Evolutionary conservation across 2,329 filamentous ascomycete genomes (phyloP).

Genomic region (Aspergillus glaucus): DNA sequence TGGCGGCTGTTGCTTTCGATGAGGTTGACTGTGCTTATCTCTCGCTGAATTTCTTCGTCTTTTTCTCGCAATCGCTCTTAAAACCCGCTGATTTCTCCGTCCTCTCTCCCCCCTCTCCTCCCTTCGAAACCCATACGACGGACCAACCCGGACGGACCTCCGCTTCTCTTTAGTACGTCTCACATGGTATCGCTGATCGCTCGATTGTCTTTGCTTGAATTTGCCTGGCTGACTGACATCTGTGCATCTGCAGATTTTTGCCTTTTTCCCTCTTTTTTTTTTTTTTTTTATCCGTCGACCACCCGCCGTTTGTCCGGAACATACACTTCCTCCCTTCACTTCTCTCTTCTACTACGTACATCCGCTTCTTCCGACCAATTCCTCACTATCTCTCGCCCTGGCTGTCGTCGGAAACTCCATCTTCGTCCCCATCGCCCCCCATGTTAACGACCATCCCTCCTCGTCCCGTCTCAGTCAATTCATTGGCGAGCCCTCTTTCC

Average conservation of each 20-base stretch:
- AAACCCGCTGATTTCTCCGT: neutral
- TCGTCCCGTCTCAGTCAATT: slow-evolving; percentile 28
- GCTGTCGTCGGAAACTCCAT: slow-evolving; percentile 10
- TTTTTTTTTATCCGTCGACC: neutral
- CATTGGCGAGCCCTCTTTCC: slow-evolving; percentile 19
- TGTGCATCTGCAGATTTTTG: neutral
- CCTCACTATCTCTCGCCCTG: slow-evolving; percentile 2
- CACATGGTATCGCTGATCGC: neutral
- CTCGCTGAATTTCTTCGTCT: neutral
- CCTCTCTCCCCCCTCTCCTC: neutral
- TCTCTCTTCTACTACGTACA: neutral
- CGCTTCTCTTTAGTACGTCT: slow-evolving; percentile 6
- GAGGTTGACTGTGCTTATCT: neutral
- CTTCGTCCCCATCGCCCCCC: slow-evolving; percentile 10
- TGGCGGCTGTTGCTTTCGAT: slow-evolving; percentile 14
- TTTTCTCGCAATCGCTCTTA: neutral
- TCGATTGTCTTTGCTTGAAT: neutral
- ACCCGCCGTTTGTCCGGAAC: neutral
- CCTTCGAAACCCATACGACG: neutral
- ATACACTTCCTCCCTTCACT: neutral
- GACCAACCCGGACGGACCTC: neutral
- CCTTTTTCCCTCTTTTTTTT: neutral
- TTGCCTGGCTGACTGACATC: neutral
- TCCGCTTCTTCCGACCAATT: neutral
- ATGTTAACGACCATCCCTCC: slow-evolving; percentile 27